These are phyloP conservation scores for Neurospora pannonica DNA, from an alignment of 495 filamentous ascomycete species.

Conservation along the genomic window DNA sequence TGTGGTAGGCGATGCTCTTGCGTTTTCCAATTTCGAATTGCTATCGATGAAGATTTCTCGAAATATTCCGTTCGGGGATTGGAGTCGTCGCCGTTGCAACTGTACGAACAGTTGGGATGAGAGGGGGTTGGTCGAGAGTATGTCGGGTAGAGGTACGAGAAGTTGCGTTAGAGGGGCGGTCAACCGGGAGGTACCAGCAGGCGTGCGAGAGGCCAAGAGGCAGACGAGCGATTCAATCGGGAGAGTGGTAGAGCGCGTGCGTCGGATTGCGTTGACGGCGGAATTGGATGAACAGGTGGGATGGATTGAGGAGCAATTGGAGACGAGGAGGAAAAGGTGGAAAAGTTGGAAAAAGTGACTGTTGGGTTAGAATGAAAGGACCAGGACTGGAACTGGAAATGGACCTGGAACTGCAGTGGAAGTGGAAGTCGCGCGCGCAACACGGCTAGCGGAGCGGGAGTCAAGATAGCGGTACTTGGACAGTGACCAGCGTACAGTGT, in stretches of 20 bases:
- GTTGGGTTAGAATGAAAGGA: background rate
- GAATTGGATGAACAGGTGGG: background rate
- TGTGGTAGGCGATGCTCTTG: background rate
- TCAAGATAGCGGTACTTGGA: background rate
- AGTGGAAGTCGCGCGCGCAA: background rate
- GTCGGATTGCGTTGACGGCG: background rate
- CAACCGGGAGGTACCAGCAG: background rate
- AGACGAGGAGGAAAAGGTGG: background rate
- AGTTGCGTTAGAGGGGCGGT: background rate
- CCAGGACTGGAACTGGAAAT: conserved; percentile 1
- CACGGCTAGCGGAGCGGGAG: background rate
- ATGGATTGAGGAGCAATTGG: background rate
- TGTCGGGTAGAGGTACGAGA: background rate
- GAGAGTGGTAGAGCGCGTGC: background rate
- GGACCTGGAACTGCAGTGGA: background rate
- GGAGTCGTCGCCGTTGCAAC: background rate
- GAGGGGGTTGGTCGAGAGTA: background rate
- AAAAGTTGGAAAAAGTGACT: background rate
- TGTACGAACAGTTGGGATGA: background rate
- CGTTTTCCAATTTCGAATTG: background rate
- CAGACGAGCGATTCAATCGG: background rate
- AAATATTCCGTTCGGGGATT: background rate
- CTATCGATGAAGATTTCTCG: background rate
- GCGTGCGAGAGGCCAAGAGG: background rate
- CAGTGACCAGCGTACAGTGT: background rate